A percentile compares a stretch with the other conserved stretches of the same genome.
Conservation (phyloP, 2,329 filamentous ascomycete species). For the Xylariales sp. region DNA sequence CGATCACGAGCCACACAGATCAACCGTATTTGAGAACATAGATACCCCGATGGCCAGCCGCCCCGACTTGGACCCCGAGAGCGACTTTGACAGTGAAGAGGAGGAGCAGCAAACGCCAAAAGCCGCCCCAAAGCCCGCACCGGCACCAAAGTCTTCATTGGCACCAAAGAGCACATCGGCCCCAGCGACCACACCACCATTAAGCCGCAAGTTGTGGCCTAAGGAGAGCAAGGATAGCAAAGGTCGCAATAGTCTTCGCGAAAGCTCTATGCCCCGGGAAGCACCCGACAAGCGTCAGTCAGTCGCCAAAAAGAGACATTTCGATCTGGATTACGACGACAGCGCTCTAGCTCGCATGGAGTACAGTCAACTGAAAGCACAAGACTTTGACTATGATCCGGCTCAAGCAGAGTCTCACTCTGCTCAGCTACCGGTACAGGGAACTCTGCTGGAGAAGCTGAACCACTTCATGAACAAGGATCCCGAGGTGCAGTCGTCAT, state of each 20-base stretch:
- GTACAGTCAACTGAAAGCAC: slow-evolving; percentile 43
- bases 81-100: too few relatives aligned
- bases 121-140: slow-evolving; percentile 16
- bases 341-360: slow-evolving; percentile 49
- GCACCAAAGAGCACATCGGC: too few relatives aligned
- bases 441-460: slow-evolving; percentile 43
- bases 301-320: slow-evolving; percentile 20
- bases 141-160: slow-evolving; percentile 16
- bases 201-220: slow-evolving; percentile 22
- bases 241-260: slow-evolving; percentile 7
- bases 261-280: slow-evolving; percentile 18
- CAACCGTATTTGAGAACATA: slow-evolving; percentile 24
- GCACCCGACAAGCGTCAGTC: slow-evolving; percentile 15
- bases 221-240: slow-evolving; percentile 13
- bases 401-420: slow-evolving; percentile 35
- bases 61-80: slow-evolving; percentile 19
- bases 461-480: slow-evolving; percentile 39
- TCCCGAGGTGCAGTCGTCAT: slow-evolving; percentile 36
- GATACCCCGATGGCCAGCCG: slow-evolving; percentile 22
- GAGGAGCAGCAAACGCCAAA: slow-evolving; percentile 22
- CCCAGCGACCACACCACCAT: slow-evolving; percentile 16
- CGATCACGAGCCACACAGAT: slow-evolving; percentile 17
- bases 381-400: slow-evolving; percentile 56
- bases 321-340: slow-evolving; percentile 52
- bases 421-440: slow-evolving; percentile 28